Evolutionary conservation across 2,329 filamentous ascomycete genomes (phyloP), one percentile per base, ranked within the genome.

Genomic region (Aplosporella prunicola): DNA sequence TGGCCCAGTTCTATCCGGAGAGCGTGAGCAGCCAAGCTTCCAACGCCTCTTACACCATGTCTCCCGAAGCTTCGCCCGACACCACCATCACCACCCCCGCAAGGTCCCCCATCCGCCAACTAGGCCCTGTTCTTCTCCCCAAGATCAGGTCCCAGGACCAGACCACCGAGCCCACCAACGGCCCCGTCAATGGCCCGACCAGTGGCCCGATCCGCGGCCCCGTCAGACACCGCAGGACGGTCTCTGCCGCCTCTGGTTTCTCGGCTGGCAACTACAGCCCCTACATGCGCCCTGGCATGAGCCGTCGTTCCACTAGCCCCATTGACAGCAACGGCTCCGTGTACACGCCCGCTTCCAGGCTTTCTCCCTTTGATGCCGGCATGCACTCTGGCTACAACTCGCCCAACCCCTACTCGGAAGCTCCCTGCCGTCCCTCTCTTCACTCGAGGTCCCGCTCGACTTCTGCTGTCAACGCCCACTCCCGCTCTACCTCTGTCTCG

Each of bases 101-200:
- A 35, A 69, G 73, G 45, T 82, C 82, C 22, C 82, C 84, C 43
- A 74, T 88, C 49, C 74, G 79, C 43, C 80, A 85, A 44, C 80
- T 87, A 62, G 84, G 85, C 35, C 84, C 85, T 35, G 68, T 85
- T 32, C 68, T 93, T 42, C 70, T 93, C 20, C 86, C 86, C 53
- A 91, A 87, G 71, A 88, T 93, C 64, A 76, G 86, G 43, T 76
- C 76, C 26, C 86, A 91, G 62, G 86, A 93, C 62, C 82, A 89
- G 61, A 71, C 80, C 44, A 74, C 86, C 44, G 76, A 79, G 47
- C 73, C 73, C 26, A 66, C 67, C 26, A n/a, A n/a, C n/a, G 9
- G 10, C 14, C 10, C 27, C 27, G 22, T n/a, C n/a, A 66, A 68
- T 35, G 55, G 61, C 18, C n/a, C n/a, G n/a, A 56, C 56, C 38